A percentile compares a stretch with the other conserved stretches of the same genome.
Evolutionary conservation across 169 alveolate species (phyloP).

Genomic region (Plasmodium coatneyi): DNA sequence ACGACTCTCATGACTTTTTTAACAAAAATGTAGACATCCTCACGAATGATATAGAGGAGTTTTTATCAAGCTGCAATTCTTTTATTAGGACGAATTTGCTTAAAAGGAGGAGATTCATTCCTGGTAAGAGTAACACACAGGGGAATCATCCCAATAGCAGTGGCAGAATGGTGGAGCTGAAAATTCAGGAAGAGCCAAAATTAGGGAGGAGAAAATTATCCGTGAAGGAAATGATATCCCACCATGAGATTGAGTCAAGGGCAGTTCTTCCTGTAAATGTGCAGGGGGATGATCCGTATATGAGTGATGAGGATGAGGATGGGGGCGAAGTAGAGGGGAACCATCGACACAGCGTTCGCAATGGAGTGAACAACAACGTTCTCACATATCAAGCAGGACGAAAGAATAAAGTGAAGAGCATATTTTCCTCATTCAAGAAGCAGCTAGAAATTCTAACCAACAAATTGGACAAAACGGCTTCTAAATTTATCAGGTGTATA

Average conservation of each 20-base stretch:
- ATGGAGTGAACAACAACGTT: background rate
- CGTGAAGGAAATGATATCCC: conserved; percentile 59
- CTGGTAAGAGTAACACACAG: background rate
- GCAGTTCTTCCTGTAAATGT: background rate
- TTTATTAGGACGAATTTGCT: conserved; percentile 58
- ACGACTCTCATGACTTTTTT: conserved; percentile 77
- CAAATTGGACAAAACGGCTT: conserved; percentile 76
- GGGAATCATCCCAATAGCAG: background rate
- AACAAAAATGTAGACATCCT: conserved; percentile 79
- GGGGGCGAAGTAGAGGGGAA: conserved; percentile 32
- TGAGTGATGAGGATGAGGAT: conserved; percentile 39
- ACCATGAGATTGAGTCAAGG: conserved; percentile 36
- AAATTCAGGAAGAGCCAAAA: conserved; percentile 5
- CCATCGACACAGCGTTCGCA: background rate
- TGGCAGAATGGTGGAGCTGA: background rate
- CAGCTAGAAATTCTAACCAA: conserved; percentile 76
- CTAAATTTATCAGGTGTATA: conserved; percentile 80
- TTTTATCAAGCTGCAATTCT: conserved; percentile 33
- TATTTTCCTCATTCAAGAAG: conserved; percentile 75
- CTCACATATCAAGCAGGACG: background rate
- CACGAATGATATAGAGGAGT: conserved; percentile 76
- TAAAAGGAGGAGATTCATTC: background rate
- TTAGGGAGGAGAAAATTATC: conserved; percentile 37
- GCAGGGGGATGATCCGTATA: background rate
- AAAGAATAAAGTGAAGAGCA: conserved; percentile 45